These are phyloP conservation scores for Scopulariopsis brevicaulis DNA, from an alignment of 2,329 filamentous ascomycete genomes.

Conservation along the genomic window DNA sequence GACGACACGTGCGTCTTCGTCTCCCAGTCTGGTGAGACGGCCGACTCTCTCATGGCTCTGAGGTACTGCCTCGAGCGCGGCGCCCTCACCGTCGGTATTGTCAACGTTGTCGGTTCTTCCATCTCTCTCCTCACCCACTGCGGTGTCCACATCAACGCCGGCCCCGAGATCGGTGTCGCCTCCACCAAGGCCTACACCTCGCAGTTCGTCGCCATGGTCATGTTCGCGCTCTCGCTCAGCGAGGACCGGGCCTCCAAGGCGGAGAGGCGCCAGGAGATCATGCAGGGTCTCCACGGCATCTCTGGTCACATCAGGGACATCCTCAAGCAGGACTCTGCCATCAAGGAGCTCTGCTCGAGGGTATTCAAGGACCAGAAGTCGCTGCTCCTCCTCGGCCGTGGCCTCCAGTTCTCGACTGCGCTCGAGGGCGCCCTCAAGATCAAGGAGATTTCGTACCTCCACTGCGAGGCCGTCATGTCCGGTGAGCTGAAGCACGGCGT, in stretches of 20 bases:
- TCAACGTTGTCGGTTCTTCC: conserved; percentile 96
- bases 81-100: conserved; percentile 92
- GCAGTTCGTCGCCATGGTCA: conserved; percentile 99
- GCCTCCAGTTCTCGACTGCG: conserved; percentile 92
- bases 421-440: conserved; percentile 98
- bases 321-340: conserved; percentile 79
- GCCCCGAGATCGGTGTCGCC: conserved; percentile 95
- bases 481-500: conserved; percentile 99
- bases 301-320: conserved; percentile 89
- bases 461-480: conserved; percentile 99
- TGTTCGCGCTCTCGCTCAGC: conserved; percentile 93
- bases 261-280: conserved; percentile 86
- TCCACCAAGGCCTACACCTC: conserved; percentile 99
- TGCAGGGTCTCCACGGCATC: conserved; percentile 80
- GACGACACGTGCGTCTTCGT: conserved; percentile 99
- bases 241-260: conserved; percentile 95
- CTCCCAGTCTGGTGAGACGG: conserved; percentile 96
- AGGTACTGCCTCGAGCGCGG: conserved; percentile 97
- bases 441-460: conserved; percentile 99
- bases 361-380: conserved; percentile 97
- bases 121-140: conserved; percentile 99
- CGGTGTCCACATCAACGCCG: conserved; percentile 98
- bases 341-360: conserved; percentile 88
- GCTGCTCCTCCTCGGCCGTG: conserved; percentile 82
- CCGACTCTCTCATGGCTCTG: conserved; percentile 92